Evolutionary conservation across 495 filamentous ascomycete genomes (phyloP).

Genomic region (Trichoderma orchidacearum): DNA sequence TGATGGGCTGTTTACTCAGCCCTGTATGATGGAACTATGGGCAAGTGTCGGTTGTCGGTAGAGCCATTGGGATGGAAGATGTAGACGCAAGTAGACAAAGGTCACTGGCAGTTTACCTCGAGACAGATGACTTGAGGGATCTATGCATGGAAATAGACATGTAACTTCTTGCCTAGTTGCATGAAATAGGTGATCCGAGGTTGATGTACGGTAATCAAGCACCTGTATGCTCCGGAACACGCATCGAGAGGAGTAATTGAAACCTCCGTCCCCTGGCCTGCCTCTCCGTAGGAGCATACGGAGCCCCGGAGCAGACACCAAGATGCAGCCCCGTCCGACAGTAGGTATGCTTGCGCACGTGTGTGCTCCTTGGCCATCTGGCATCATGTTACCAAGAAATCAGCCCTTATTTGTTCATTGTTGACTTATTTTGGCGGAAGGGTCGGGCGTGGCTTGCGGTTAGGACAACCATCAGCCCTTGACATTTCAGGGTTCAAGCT

Average conservation of each 20-base stretch:
- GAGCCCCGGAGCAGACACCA: no score
- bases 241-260: no score
- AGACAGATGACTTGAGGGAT: no score
- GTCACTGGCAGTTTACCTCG: not conserved
- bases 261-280: no score
- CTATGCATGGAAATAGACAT: no score
- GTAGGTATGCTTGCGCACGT: not conserved
- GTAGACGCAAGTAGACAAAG: not conserved
- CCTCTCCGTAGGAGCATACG: no score
- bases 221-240: no score
- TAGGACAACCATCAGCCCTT: not conserved
- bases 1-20: slow-evolving; percentile 1
- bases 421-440: not conserved
- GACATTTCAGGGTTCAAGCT: not conserved
- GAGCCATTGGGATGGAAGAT: not conserved
- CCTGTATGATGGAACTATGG: not conserved
- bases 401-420: not conserved
- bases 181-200: no score
- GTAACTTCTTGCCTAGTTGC: no score
- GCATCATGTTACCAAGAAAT: not conserved
- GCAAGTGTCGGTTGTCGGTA: not conserved
- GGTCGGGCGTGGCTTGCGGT: not conserved
- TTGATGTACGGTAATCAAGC: no score
- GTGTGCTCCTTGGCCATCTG: not conserved
- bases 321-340: no score